Evolutionary conservation across 805 yeast species (phyloP), one percentile per base, ranked within the genome.

Genomic region (Myxozyma geophila): DNA sequence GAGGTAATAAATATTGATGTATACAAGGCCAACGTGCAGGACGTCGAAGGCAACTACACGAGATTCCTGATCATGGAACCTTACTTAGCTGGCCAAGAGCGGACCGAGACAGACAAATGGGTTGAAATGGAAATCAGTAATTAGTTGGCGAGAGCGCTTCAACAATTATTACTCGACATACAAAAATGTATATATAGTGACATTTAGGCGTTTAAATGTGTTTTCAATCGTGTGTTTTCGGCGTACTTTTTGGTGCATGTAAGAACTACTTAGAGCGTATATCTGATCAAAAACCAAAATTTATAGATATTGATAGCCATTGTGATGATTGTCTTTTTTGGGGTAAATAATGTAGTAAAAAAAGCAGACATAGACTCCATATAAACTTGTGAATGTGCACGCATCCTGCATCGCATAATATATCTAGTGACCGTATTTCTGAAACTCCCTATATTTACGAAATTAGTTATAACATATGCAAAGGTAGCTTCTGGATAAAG

Each of bases 11-110:
- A 81, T 1, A 81, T 87, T 10, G 87, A 87, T 1, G 81, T 90
- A 0, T 68, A 85, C 37, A 74, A 76, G 28, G 70, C 77, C 7
- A 82, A 83, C 63, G 83, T 95, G 54, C 95, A 92, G 71, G 96
- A 93, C 73, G 80, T 79, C 63, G 74, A 79, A 39, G 86, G 85
- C 33, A 93, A 93, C 74, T 90, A 96, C 5, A 93, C 99, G 0
- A 79, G 98, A 67, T 93, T 95, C 73, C 76, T 95, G 57, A 81
- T 90, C 10, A 17, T 64, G 33, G 48, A 54, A 41, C 54, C 41
- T 7, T 46, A 48, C 44, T 4, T 9, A 1, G 54, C 49, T 2
- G 67, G 66, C 9, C 49, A 41, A 9, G 53, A 48, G 17, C 41
- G 50, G 8, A 23, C 59, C 0, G 62, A 56, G 40, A 43, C 61